Base-by-base conservation (phyloP, 2,329 filamentous ascomycete genomes). In the Fusarium veterinarium region DNA sequence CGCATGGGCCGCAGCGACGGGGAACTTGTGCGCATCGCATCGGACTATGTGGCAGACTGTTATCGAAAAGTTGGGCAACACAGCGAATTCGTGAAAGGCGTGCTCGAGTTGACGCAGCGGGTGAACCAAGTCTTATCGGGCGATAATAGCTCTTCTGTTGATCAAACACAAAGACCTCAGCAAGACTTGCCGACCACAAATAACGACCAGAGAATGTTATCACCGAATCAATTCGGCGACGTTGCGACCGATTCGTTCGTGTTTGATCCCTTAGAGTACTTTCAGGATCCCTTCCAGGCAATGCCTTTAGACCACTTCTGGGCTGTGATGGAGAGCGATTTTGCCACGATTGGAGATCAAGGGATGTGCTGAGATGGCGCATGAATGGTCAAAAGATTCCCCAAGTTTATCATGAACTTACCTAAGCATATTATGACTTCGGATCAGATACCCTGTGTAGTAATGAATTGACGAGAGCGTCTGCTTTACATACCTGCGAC, bases 241-340 rank as follows among this genome's bases (percentile, higher is more conserved):
- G 6, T 49, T 2, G 48, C 42, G n/a, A 30, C 56, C 11, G 61
- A 71, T 16, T 19, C 65, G 3, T 66, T 73, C 23, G 48, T 61
- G 0, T 66, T 75, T 49, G 67, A 64, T 31, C 46, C 73, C 33
- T 64, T 55, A n/a, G 73, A 75, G 30, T 57, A 71, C 19, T 67
- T 75, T 11, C 73, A 74, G 16, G 73, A 75, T 35, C 73, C 73
- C 14, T 75, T 75, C n/a, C 73, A 75, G n/a, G 73, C 74, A 2
- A 64, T 75, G 61, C 73, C 73, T 7, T 31, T 75, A 23, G 73
- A 75, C n/a, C 73, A 75, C 20, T 75, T 75, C 42, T 75, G 73
- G 73, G 73, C 73, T n/a, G 72, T 75, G 14, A 75, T 75, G 69
- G 73, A 75, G 6, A 72, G 60, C 1, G 73, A 72, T 6, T 75